Evolutionary conservation across 345 rosid genomes (phyloP), one percentile per base, ranked within the genome.

Genomic region (Kandelia obovata): DNA sequence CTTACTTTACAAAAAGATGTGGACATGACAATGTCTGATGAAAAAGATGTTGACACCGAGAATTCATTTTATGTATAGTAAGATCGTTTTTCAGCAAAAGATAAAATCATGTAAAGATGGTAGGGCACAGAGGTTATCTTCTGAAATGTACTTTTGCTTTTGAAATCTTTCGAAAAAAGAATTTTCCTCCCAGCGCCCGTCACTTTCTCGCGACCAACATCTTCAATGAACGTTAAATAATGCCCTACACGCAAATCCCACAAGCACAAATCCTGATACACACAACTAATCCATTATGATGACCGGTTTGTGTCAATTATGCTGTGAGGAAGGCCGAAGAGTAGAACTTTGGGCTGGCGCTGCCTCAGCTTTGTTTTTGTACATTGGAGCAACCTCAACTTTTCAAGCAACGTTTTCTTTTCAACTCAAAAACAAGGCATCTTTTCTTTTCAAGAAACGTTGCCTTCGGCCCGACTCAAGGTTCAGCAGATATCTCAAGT

Each of bases 101-200:
- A 76, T 74, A 79, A 68, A 66, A 73, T 68, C 79, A 64, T 71
- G 80, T 78, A 84, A 84, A 73, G 72, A 81, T 77, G 84, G 83
- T 76, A 81, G 85, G 87, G 81, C 71, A 84, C 85, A 80, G 49
- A 71, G 59, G 78, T 79, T 62, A 82, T 82, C 84, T 77, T 68
- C 84, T 70, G 64, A 77, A 75, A 60, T 61, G 46, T 67, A 66
- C 65, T 73, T 80, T 76, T 58, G 76, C 77, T 80, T 75, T 75
- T 69, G 53, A 56, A 63, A 76, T 79, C 79, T 80, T 78, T 69
- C 71, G 58, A 67, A 3, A 43, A 80, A 78, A 80, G 74, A 25
- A 65, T 49, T 59, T 34, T 64, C 23, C 59, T 56, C 62, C 23
- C n/a, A 2, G 64, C 46, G 76, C 77, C 72, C 0, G 73, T 77